A percentile compares a stretch with the other conserved stretches of the same genome.
phyloP scores from a whole-genome alignment of 495 filamentous ascomycete genomes.

The Neurospora africana region DNA sequence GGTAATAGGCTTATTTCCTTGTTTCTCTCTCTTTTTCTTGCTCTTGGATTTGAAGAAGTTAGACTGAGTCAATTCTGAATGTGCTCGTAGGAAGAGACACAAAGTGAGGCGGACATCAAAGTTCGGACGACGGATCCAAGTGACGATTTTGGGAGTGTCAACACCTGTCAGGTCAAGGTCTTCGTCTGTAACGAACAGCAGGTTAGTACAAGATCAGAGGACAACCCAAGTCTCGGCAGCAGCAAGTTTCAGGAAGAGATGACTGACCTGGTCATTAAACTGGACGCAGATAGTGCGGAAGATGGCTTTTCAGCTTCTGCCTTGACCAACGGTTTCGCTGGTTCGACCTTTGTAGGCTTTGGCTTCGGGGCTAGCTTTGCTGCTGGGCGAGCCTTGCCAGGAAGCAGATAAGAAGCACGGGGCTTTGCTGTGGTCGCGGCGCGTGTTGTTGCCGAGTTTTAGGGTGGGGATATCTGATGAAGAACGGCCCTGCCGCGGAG shows the following conservation, averaged over 20 bases:
- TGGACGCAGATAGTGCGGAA: slow-evolving; percentile 2
- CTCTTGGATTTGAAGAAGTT: slow-evolving; percentile 30
- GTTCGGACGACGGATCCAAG: neutral
- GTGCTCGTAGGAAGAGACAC: slow-evolving; percentile 37
- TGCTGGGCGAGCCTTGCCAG: slow-evolving; percentile 22
- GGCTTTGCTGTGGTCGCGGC: slow-evolving; percentile 14
- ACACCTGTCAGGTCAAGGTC: neutral
- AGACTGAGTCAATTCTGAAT: slow-evolving; percentile 50
- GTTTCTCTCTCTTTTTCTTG: slow-evolving; percentile 22
- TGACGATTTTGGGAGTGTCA: neutral
- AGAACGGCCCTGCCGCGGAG: too few relatives aligned
- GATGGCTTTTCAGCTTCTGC: slow-evolving; percentile 8
- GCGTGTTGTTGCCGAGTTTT: slow-evolving; percentile 16
- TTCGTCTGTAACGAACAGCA: neutral
- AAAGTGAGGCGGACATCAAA: neutral
- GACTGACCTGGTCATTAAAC: neutral
- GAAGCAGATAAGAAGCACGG: slow-evolving; percentile 17
- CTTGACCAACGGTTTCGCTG: slow-evolving; percentile 1
- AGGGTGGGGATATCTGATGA: slow-evolving; percentile 1
- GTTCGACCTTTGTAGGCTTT: slow-evolving; percentile 11
- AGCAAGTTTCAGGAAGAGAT: neutral
- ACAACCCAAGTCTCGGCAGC: neutral
- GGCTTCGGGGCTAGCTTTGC: slow-evolving; percentile 22
- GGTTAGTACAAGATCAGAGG: neutral
- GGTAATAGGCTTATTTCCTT: neutral